A percentile compares a stretch with the other conserved stretches of the same genome.
These are phyloP conservation scores for Chaetothyriales sp. DNA, from an alignment of 2,329 filamentous ascomycete genomes.

Conservation along the genomic window DNA sequence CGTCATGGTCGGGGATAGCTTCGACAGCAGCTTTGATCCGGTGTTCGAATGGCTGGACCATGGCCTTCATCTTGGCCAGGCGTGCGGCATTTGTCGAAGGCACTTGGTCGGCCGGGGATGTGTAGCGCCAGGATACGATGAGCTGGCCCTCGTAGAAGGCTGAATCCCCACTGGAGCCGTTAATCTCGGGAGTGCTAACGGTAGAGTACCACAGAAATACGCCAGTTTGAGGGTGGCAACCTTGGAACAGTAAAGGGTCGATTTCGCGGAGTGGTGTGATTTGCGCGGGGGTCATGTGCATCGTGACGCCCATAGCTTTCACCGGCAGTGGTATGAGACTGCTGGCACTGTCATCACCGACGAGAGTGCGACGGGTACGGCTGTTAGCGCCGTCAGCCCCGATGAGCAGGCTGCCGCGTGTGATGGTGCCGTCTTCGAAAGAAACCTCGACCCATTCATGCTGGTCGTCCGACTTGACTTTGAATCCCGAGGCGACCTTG, in stretches of 20 bases:
- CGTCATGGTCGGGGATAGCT: slow-evolving; percentile 22
- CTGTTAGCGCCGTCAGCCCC: slow-evolving; percentile 21
- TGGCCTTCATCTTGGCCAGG: slow-evolving; percentile 29
- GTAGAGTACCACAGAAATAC: slow-evolving; percentile 22
- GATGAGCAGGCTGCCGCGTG: slow-evolving; percentile 15
- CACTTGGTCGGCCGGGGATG: slow-evolving; percentile 24
- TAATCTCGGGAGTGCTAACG: slow-evolving; percentile 29
- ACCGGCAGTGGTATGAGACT: slow-evolving; percentile 6
- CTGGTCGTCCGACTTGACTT: background rate
- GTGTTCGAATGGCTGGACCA: slow-evolving; percentile 17
- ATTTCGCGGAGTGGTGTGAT: slow-evolving; percentile 5
- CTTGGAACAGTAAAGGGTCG: slow-evolving; percentile 17
- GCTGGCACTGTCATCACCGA: background rate
- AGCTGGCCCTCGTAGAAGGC: slow-evolving; percentile 33
- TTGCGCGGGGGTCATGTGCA: slow-evolving; percentile 8
- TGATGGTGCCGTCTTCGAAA: slow-evolving; percentile 14
- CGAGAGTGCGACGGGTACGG: slow-evolving; percentile 11
- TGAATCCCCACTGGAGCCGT: slow-evolving; percentile 20
- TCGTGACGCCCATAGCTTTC: slow-evolving; percentile 4
- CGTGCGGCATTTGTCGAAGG: slow-evolving; percentile 22
- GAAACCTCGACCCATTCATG: slow-evolving; percentile 2
- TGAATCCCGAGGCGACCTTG: slow-evolving; percentile 14
- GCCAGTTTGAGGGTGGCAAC: slow-evolving; percentile 9
- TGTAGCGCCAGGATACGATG: slow-evolving; percentile 33
- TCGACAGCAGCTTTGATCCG: slow-evolving; percentile 24